Conservation (phyloP, 441 rosid genomes). For the Melastoma candidum region DNA sequence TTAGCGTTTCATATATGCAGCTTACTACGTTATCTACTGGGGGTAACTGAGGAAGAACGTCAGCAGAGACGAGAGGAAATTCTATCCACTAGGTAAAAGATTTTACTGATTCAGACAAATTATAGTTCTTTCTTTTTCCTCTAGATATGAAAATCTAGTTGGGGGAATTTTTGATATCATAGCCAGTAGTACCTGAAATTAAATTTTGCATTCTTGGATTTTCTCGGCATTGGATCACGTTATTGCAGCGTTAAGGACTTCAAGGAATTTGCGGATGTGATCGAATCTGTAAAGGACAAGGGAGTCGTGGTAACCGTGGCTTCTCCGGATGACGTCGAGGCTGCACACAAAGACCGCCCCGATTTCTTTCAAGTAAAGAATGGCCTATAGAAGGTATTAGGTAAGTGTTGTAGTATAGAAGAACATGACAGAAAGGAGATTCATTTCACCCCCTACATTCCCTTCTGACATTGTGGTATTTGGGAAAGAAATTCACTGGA, state of each 20-base stretch:
- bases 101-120: too few relatives aligned
- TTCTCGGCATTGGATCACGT: neutral
- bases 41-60: conserved; percentile 82
- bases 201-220: neutral
- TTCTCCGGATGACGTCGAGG: conserved; percentile 63
- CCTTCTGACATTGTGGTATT: too few relatives aligned
- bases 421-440: too few relatives aligned
- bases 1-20: conserved; percentile 21
- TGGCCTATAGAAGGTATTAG: conserved; percentile 31
- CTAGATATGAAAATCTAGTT: too few relatives aligned
- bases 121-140: too few relatives aligned
- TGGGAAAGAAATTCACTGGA: too few relatives aligned
- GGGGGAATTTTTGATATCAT: too few relatives aligned
- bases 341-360: conserved; percentile 52
- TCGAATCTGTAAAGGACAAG: conserved; percentile 50
- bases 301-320: conserved; percentile 79
- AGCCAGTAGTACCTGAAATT: too few relatives aligned
- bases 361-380: conserved; percentile 58
- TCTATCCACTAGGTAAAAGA: conserved; percentile 64
- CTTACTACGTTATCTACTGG: conserved; percentile 61
- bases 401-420: too few relatives aligned
- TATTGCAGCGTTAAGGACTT: conserved; percentile 66
- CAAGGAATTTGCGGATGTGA: conserved; percentile 61
- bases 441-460: too few relatives aligned
- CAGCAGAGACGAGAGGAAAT: conserved; percentile 78